These are phyloP conservation scores for Chalara sp. DNA, from an alignment of 2,329 filamentous ascomycete genomes.

Conservation along the genomic window DNA sequence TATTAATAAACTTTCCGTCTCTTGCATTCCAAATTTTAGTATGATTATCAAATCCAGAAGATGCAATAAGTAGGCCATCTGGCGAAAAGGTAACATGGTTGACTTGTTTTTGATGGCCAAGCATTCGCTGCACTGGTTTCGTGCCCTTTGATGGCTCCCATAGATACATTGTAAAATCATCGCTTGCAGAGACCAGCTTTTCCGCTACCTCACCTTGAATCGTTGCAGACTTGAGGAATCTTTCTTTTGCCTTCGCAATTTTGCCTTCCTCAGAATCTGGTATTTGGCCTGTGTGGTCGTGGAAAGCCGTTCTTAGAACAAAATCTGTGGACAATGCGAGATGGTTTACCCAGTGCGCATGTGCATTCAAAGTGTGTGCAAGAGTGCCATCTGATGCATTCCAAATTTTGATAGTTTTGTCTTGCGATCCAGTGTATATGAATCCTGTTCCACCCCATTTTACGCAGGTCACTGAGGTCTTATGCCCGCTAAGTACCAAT, in stretches of 20 bases:
- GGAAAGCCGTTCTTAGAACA: conserved; percentile 76
- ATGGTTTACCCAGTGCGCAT: conserved; percentile 95
- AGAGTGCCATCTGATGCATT: conserved; percentile 72
- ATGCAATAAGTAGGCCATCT: conserved; percentile 81
- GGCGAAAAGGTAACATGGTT: conserved; percentile 94
- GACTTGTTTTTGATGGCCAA: conserved; percentile 95
- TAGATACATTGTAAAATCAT: conserved; percentile 94
- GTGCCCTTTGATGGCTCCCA: conserved; percentile 77
- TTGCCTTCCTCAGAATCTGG: conserved; percentile 66
- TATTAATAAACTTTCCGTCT: conserved; percentile 74
- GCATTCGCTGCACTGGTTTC: conserved; percentile 80
- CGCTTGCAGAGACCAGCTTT: conserved; percentile 80
- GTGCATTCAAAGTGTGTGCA: conserved; percentile 69
- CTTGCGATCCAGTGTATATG: conserved; percentile 80
- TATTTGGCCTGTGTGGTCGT: conserved; percentile 70
- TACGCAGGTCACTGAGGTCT: conserved; percentile 81
- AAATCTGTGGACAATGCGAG: conserved; percentile 91
- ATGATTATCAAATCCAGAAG: conserved; percentile 87
- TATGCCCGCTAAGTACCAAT: conserved; percentile 80
- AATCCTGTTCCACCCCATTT: conserved; percentile 87
- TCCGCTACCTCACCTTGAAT: conserved; percentile 73
- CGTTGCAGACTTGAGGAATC: conserved; percentile 80
- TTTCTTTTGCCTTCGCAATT: conserved; percentile 65
- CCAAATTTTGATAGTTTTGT: conserved; percentile 92
- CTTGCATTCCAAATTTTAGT: conserved; percentile 85